Evolutionary conservation across 768 basidiomycete genomes (phyloP), one percentile per base, ranked within the genome.

Genomic region (Pisolithus microcarpus): DNA sequence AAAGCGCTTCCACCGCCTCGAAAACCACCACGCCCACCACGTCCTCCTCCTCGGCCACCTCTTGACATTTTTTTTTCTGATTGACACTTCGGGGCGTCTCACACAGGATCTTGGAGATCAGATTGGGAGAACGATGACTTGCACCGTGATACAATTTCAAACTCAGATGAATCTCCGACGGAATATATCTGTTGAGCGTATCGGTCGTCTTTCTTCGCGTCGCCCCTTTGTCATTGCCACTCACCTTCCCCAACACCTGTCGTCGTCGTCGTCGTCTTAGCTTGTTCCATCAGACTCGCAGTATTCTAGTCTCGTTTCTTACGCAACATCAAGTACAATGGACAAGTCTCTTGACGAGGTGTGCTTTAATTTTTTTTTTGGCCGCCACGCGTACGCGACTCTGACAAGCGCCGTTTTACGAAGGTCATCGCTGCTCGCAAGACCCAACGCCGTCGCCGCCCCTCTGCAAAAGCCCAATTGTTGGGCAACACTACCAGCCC

Each of bases 321-420:
- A 45, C 49, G 51, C 19, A 23, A 43, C 15, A 38, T 49, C 40
- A 11, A 56, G 11, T 15, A 67, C 56, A 64, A 87, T 91, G 84
- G 87, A 91, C 72, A 85, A 86, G 72, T 78, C 85, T 61, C 85
- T 91, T 53, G 88, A 91, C 65, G 84, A 90, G 52, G 88, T 91
- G 19, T 79, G 72, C 30, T n/a, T 11, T 23, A 23, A 23, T 23
- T 23, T n/a, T 15, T 56, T 53, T 57, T 50, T 40, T 44, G 7
- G 23, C n/a, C 26, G 47, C 50, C 34, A 16, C 48, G 58, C 58
- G 63, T 53, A 46, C 46, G 57, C 34, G 43, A 56, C 51, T 52
- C 56, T 55, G 43, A 50, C 48, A 16, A 56, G 52, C 65, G 53
- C 58, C 40, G 59, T 28, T 36, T 31, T 24, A 26, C 42, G 13